phyloP scores from a whole-genome alignment of 2,329 filamentous ascomycete species.

The Cordyceps militaris region DNA sequence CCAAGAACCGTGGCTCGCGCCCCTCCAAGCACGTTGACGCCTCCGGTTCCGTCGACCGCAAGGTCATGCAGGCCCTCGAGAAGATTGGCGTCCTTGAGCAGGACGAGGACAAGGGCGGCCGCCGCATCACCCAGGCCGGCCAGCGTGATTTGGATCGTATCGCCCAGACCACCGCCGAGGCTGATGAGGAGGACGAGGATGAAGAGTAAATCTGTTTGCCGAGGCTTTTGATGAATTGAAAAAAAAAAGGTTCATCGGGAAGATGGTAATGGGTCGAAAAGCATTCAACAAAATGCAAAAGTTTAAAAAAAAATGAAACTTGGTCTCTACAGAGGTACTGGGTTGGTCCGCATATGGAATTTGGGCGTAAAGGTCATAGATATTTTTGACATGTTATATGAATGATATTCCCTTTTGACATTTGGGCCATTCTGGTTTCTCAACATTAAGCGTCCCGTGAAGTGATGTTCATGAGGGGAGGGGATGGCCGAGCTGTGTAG shows the following conservation, averaged over 20 bases:
- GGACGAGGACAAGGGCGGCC: conserved; percentile 97
- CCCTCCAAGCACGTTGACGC: conserved; percentile 95
- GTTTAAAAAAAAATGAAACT: not conserved
- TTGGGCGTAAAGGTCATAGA: conserved; percentile 13
- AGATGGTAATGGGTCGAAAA: not conserved
- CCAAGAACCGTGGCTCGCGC: conserved; percentile 92
- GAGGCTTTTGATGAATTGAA: not conserved
- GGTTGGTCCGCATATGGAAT: conserved; percentile 11
- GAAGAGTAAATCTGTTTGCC: conserved; percentile 47
- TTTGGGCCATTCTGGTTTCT: conserved; percentile 11
- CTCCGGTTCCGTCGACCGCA: conserved; percentile 92
- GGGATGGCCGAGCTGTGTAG: not conserved
- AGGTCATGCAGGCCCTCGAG: conserved; percentile 94
- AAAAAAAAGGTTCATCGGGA: not conserved
- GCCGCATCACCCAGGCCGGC: conserved; percentile 94
- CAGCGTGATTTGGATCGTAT: conserved; percentile 99
- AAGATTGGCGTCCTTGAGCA: conserved; percentile 98
- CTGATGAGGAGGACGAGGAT: conserved; percentile 59
- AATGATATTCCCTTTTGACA: conserved; percentile 13
- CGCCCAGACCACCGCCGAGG: conserved; percentile 71
- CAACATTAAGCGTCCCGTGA: not conserved
- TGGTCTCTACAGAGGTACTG: not conserved
- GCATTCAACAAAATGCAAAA: not conserved
- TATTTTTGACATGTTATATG: conserved; percentile 12
- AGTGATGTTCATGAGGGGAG: not conserved